Evolutionary conservation across 2,329 filamentous ascomycete genomes (phyloP).

Genomic region (Curvularia sp.): DNA sequence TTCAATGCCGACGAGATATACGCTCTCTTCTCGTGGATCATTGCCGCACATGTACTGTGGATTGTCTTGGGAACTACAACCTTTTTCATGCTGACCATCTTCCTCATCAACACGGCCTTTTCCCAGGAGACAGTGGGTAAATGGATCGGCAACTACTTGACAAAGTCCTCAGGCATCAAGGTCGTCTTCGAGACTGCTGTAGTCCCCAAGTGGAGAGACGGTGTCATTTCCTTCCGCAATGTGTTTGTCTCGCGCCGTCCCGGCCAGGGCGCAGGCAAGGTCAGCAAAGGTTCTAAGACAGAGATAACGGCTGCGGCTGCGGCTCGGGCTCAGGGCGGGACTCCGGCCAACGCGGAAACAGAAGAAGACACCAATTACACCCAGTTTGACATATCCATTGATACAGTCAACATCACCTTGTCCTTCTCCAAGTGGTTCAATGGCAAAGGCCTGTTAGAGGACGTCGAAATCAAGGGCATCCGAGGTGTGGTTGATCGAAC

Average conservation of each 20-base stretch:
- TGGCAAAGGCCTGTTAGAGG: constrained; percentile 85
- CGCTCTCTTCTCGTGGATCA: constrained; percentile 93
- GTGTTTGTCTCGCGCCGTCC: constrained; percentile 94
- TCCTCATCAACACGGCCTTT: constrained; percentile 93
- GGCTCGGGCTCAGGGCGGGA: constrained; percentile 61
- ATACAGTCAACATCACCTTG: constrained; percentile 92
- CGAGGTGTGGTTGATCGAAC: constrained; percentile 92
- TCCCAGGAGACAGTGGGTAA: constrained; percentile 94
- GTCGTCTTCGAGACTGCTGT: constrained; percentile 98
- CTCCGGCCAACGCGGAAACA: constrained; percentile 55
- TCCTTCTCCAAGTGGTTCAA: constrained; percentile 99
- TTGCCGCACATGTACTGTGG: constrained; percentile 93
- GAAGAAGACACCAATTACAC: constrained; percentile 96
- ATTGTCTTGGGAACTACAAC: constrained; percentile 96
- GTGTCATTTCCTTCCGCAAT: constrained; percentile 95
- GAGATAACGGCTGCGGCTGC: constrained; percentile 86
- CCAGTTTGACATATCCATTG: constrained; percentile 94
- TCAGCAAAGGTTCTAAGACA: constrained; percentile 88
- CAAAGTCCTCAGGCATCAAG: constrained; percentile 88
- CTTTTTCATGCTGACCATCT: constrained; percentile 90
- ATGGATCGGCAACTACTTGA: constrained; percentile 95
- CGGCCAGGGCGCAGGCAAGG: constrained; percentile 79
- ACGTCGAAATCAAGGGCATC: constrained; percentile 93
- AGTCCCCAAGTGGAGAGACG: constrained; percentile 92
- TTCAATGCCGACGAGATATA: constrained; percentile 98